Base-by-base conservation (phyloP, 495 filamentous ascomycete species). In the Lasiosphaeria hispida region DNA sequence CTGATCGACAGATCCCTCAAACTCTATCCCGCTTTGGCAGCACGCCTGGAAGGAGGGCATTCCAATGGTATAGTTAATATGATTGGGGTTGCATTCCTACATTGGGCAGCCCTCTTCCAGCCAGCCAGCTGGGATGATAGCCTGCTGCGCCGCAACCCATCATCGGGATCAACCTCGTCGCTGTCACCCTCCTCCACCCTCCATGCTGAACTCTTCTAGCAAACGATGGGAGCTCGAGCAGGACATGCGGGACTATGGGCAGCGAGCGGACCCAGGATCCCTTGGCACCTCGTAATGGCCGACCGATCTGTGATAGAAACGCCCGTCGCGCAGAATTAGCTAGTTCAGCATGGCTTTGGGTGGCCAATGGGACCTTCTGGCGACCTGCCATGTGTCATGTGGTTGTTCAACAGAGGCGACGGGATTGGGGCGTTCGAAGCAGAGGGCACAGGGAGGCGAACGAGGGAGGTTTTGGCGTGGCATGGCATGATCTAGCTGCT, bases 1-100 rank as follows among this genome's bases (percentile, higher is more conserved):
- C 53, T 51, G 66, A 69, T 69, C 66, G 63, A 61, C 61, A 57
- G 57, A 64, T 64, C 58, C 64, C 51, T 36, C 52, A 58, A 66
- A 64, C 61, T 64, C 53, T 66, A 58, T 64, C 64, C 63, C 56
- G 33, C 39, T 36, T 49, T 48, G 38, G 48, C 11, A 34, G 10
- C 9, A 49, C 6, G 10, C 17, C 10, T n/a, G 45, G 45, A 4
- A 33, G 35, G 14, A 4, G 19, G 35, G 15, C 14, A 10, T 42
- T 34, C 34, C 18, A 45, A 33, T 38, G 36, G 6, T 41, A 30
- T 30, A 30, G 23, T 30, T 30, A 30, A 30, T 55, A 42, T 39
- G 6, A 18, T 47, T 30, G 30, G 33, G 41, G 53, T 55, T 48
- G 42, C 53, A 55, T 55, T 55, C 18, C 39, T 14, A 33, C 33